Evolutionary conservation across 2,329 filamentous ascomycete species (phyloP), one percentile per base, ranked within the genome.

Genomic region (Phialophora expanda): DNA sequence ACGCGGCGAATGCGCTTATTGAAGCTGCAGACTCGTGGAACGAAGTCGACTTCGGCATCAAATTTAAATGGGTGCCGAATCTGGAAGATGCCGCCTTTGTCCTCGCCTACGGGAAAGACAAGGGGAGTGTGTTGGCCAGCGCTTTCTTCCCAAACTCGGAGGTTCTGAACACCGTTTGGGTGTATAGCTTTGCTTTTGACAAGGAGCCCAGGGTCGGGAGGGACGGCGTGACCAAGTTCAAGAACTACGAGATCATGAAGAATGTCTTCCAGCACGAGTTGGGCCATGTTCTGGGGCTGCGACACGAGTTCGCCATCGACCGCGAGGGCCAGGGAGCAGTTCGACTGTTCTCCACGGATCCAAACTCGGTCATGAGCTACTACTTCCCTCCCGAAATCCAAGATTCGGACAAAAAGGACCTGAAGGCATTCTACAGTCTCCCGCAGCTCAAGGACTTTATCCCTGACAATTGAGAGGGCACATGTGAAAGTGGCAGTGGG

Each of bases 201-300:
- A 44, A 53, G 20, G 50, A 28, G 20, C 48, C 48, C 20, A 51
- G 24, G 11, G 14, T 1, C 17, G 44, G n/a, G 2, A 34, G 30
- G 38, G 44, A 59, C 7, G 51, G 51, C 28, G 51, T 44, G 38
- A 20, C 38, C 48, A 51, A 20, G 9, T 66, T 50, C 48, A 61
- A 20, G 22, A 65, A 65, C 38, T 61, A 54, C 46, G n/a, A 46
- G 24, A 66, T 62, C 28, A 64, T 64, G 64, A 58, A 64, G 54
- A 66, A 68, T n/a, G 58, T 66, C 38, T 68, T 68, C 57, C 28
- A 46, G 48, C 66, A 68, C 34, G 66, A 68, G 51, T 46, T 68
- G 56, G 66, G 66, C 20, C 66, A 68, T 56, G 58, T 68, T 14
- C 28, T 68, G 30, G 63, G 66, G 20, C 41, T 68, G 32, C 22